phyloP scores from a whole-genome alignment of 31 red algal species.

The Asparagopsis taxiformis region DNA sequence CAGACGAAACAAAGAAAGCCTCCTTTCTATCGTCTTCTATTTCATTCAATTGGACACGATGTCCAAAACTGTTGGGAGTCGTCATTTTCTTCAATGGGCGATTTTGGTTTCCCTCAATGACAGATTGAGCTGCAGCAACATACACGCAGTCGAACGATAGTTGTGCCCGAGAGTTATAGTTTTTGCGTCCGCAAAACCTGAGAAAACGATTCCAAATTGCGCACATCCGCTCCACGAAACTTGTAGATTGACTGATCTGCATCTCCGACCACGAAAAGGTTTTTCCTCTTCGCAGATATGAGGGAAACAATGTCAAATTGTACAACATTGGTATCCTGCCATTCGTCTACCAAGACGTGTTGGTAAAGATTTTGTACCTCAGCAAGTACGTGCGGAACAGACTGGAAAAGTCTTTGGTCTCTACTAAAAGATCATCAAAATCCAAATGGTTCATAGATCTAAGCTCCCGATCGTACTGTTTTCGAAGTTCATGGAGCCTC shows the following conservation, averaged over 20 bases:
- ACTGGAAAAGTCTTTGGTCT: slow-evolving; percentile 33
- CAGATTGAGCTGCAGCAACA: slow-evolving; percentile 60
- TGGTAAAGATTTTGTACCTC: slow-evolving; percentile 40
- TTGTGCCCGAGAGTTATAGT: slow-evolving; percentile 59
- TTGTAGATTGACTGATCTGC: slow-evolving; percentile 86
- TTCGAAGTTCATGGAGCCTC: slow-evolving; percentile 16
- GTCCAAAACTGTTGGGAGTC: slow-evolving; percentile 25
- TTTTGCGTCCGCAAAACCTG: slow-evolving; percentile 44
- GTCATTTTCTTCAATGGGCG: slow-evolving; percentile 43
- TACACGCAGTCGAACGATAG: slow-evolving; percentile 68
- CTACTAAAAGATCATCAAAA: slow-evolving; percentile 89
- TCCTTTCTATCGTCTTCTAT: slow-evolving; percentile 32
- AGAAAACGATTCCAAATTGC: slow-evolving; percentile 44
- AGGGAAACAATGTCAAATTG: slow-evolving; percentile 79
- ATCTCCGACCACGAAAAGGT: slow-evolving; percentile 73
- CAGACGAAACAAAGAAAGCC: slow-evolving; percentile 48
- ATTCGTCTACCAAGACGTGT: slow-evolving; percentile 92
- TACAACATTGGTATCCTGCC: slow-evolving; percentile 80
- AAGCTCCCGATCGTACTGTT: slow-evolving; percentile 52
- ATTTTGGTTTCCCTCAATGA: slow-evolving; percentile 52
- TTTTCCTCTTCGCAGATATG: slow-evolving; percentile 25
- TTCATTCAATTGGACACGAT: slow-evolving; percentile 24
- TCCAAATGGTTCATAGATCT: slow-evolving; percentile 58
- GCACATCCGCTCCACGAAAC: slow-evolving; percentile 74
- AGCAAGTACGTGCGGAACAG: slow-evolving; percentile 15